Conservation (phyloP, 225 moss, liverwort and hornwort species). For the Takakia lepidozioides region DNA sequence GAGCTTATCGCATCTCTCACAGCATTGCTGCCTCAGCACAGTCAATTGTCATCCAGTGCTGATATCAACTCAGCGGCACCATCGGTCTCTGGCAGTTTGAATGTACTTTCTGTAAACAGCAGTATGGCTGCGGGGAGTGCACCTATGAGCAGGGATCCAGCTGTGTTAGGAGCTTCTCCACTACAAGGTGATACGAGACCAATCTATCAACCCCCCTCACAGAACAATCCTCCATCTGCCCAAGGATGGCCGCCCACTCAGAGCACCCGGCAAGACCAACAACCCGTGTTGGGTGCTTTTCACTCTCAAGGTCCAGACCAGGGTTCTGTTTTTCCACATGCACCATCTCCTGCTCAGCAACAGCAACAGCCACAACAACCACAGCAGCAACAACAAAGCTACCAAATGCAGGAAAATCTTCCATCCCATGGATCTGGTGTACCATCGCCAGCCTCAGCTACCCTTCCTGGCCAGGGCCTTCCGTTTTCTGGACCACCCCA, state of each 20-base stretch:
- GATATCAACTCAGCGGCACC: slow-evolving; percentile 24
- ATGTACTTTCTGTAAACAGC: slow-evolving; percentile 27
- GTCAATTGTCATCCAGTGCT: slow-evolving; percentile 35
- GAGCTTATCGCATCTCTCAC: slow-evolving; percentile 92
- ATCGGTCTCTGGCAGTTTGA: slow-evolving; percentile 32
- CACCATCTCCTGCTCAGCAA: slow-evolving; percentile 30
- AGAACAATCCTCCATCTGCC: slow-evolving; percentile 36
- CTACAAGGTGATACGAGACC: slow-evolving; percentile 38
- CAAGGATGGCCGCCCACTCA: slow-evolving; percentile 47
- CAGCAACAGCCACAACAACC: slow-evolving; percentile 28
- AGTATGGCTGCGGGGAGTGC: slow-evolving; percentile 26
- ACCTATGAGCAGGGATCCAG: slow-evolving; percentile 21
- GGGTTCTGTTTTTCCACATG: slow-evolving; percentile 35
- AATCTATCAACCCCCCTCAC: slow-evolving; percentile 49
- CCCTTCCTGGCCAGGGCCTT: slow-evolving; percentile 38
- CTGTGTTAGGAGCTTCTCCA: slow-evolving; percentile 19
- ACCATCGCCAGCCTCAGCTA: slow-evolving; percentile 16
- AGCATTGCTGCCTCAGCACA: slow-evolving; percentile 69
- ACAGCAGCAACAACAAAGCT: slow-evolving; percentile 34
- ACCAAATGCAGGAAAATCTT: slow-evolving; percentile 17
- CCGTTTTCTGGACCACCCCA: slow-evolving; percentile 36
- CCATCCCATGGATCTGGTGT: slow-evolving; percentile 17
- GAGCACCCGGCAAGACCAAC: slow-evolving; percentile 33
- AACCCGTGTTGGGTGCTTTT: slow-evolving; percentile 23
- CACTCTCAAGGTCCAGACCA: slow-evolving; percentile 46